Evolutionary conservation across 164 flowering plant species (phyloP).

Genomic region (Kalanchoe fedtschenkoi): DNA sequence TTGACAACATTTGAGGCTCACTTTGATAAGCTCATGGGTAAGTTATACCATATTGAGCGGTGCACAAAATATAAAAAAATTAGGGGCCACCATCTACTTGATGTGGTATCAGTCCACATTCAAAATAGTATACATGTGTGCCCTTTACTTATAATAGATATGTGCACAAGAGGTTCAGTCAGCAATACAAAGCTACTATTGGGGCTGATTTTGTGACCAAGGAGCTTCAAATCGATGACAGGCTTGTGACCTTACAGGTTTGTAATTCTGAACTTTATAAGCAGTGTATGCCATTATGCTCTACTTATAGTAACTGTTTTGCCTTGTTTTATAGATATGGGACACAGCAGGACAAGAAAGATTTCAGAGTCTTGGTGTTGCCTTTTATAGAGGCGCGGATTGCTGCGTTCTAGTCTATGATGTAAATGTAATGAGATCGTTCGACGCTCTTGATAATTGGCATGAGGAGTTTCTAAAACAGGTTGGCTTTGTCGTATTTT

Average conservation of each 20-base stretch:
- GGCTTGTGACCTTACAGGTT: slow-evolving; percentile 80
- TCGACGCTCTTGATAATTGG: slow-evolving; percentile 87
- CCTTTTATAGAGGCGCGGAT: slow-evolving; percentile 94
- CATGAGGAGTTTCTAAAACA: slow-evolving; percentile 92
- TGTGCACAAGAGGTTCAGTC: slow-evolving; percentile 83
- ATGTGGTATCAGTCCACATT: neutral
- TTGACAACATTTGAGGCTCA: no score
- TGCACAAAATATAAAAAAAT: neutral
- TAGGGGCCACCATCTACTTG: neutral
- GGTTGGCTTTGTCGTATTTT: slow-evolving; percentile 27
- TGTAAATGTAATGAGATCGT: slow-evolving; percentile 78
- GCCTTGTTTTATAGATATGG: slow-evolving; percentile 57
- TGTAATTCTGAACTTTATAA: neutral
- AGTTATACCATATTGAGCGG: no score
- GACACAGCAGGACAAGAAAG: slow-evolving; percentile 99
- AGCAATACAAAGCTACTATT: slow-evolving; percentile 93
- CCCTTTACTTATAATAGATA: slow-evolving; percentile 33
- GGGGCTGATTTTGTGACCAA: slow-evolving; percentile 94
- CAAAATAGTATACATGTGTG: neutral
- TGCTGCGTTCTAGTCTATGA: slow-evolving; percentile 96
- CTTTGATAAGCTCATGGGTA: no score
- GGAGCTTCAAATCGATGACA: slow-evolving; percentile 82
- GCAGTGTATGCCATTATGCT: neutral
- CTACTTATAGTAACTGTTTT: neutral
- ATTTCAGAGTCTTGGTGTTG: slow-evolving; percentile 96